Evolutionary conservation across 495 filamentous ascomycete genomes (phyloP).

Genomic region (Podospora bellae-mahoneyi): DNA sequence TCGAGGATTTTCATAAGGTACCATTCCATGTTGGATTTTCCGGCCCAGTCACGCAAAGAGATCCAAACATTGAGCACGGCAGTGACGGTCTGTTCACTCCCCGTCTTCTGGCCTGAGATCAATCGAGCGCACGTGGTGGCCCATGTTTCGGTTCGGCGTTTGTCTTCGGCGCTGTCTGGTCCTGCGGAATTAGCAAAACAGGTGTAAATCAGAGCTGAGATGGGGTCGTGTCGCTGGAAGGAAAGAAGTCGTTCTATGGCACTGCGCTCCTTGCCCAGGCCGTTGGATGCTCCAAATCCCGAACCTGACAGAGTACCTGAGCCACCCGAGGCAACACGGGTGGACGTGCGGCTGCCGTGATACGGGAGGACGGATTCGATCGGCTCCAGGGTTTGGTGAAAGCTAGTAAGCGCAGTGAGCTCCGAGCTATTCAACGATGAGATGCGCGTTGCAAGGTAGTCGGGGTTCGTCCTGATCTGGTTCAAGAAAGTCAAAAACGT

Average conservation of each 20-base stretch:
- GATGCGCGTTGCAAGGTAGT: slow-evolving; percentile 80
- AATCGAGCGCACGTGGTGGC: slow-evolving; percentile 81
- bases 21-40: slow-evolving; percentile 81
- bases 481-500: slow-evolving; percentile 75
- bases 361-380: slow-evolving; percentile 78
- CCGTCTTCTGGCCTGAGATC: slow-evolving; percentile 51
- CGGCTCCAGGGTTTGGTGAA: slow-evolving; percentile 71
- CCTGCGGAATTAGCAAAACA: slow-evolving; percentile 82
- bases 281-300: slow-evolving; percentile 18
- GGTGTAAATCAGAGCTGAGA: slow-evolving; percentile 82
- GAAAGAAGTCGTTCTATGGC: slow-evolving; percentile 70
- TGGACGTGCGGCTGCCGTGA: slow-evolving; percentile 57
- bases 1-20: slow-evolving; percentile 92
- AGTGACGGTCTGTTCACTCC: slow-evolving; percentile 61
- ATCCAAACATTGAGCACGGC: slow-evolving; percentile 80
- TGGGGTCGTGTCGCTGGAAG: slow-evolving; percentile 81
- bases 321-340: slow-evolving; percentile 22
- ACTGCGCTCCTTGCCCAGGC: slow-evolving; percentile 36
- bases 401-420: slow-evolving; percentile 66
- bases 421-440: slow-evolving; percentile 68
- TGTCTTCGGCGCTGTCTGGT: slow-evolving; percentile 72
- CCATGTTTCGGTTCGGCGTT: slow-evolving; percentile 75
- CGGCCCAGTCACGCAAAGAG: slow-evolving; percentile 81
- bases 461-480: slow-evolving; percentile 76
- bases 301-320: slow-evolving; percentile 16